Conservation (phyloP, 805 yeast genomes). For the Grigorovia yakushimaensis region DNA sequence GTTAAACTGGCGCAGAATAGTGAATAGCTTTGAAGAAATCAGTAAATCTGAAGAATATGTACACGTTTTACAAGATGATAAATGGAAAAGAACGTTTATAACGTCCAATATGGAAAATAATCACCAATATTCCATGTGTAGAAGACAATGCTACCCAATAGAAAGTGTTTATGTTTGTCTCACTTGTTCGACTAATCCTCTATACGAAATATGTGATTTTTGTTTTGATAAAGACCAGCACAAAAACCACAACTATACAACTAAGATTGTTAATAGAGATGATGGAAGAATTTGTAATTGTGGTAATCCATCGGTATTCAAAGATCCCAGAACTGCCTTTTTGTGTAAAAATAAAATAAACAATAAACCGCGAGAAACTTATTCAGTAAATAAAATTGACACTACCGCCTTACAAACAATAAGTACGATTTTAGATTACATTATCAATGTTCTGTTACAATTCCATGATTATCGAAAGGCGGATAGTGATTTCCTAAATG, state of each 20-base stretch:
- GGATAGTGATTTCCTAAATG: neutral
- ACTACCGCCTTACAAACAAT: conserved; percentile 5
- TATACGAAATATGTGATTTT: conserved; percentile 46
- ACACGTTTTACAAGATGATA: conserved; percentile 5
- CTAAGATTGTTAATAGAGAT: conserved; percentile 19
- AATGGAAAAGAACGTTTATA: conserved; percentile 12
- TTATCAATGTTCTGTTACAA: conserved; percentile 15
- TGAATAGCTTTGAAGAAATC: conserved; percentile 11
- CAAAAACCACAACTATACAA: conserved; percentile 42
- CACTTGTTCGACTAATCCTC: conserved; percentile 25
- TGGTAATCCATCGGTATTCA: conserved; percentile 22
- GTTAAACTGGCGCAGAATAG: conserved; percentile 18
- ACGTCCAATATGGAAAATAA: conserved; percentile 3
- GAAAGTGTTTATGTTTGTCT: conserved; percentile 27
- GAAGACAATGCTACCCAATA: conserved; percentile 19
- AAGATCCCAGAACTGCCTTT: conserved; percentile 11
- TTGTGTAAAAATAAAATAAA: conserved; percentile 16
- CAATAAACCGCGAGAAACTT: conserved; percentile 5
- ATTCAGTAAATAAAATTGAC: neutral
- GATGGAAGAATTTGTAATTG: conserved; percentile 29
- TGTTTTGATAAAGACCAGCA: conserved; percentile 69
- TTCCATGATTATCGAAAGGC: conserved; percentile 5
- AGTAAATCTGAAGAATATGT: conserved; percentile 12
- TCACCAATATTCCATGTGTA: conserved; percentile 22
- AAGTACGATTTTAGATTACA: conserved; percentile 18